Evolutionary conservation across 495 filamentous ascomycete species (phyloP).

Genomic region (Penicillium ucsense): DNA sequence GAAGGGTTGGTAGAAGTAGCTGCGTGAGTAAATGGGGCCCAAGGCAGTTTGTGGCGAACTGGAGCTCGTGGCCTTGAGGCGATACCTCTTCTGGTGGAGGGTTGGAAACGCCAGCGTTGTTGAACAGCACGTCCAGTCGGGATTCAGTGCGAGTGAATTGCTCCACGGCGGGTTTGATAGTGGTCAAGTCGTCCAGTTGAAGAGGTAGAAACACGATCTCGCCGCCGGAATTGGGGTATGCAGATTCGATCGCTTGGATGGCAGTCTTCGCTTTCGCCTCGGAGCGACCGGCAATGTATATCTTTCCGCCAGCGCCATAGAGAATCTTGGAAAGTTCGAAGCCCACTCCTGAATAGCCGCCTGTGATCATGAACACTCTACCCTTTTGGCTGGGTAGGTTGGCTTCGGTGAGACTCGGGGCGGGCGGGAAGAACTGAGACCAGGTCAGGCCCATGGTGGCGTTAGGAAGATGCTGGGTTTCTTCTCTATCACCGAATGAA

Average conservation of each 20-base stretch:
- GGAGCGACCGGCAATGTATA: constrained; percentile 39
- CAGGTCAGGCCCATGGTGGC: background rate
- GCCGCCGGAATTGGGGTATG: constrained; percentile 7
- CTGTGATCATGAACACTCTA: constrained; percentile 5
- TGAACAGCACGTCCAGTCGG: constrained; percentile 43
- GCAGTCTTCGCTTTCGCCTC: constrained; percentile 22
- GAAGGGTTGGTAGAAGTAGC: constrained; percentile 16
- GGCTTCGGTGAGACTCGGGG: background rate
- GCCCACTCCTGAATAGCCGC: constrained; percentile 6
- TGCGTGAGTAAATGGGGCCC: constrained; percentile 26
- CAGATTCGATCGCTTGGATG: constrained; percentile 23
- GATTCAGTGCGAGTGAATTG: constrained; percentile 28
- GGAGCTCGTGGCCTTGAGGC: constrained; percentile 28
- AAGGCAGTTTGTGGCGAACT: constrained; percentile 31
- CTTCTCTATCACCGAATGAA: no score
- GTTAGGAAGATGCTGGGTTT: no score
- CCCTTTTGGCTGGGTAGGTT: constrained; percentile 5
- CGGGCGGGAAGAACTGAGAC: constrained; percentile 3
- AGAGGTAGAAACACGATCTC: constrained; percentile 34
- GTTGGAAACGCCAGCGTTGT: constrained; percentile 43
- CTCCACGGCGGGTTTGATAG: constrained; percentile 37
- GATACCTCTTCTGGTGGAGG: constrained; percentile 19
- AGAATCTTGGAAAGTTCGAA: constrained; percentile 5
- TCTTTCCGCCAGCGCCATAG: constrained; percentile 18
- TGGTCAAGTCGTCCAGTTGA: constrained; percentile 38